phyloP scores from a whole-genome alignment of 75 land plant species.

The Cupressus sempervirens region DNA sequence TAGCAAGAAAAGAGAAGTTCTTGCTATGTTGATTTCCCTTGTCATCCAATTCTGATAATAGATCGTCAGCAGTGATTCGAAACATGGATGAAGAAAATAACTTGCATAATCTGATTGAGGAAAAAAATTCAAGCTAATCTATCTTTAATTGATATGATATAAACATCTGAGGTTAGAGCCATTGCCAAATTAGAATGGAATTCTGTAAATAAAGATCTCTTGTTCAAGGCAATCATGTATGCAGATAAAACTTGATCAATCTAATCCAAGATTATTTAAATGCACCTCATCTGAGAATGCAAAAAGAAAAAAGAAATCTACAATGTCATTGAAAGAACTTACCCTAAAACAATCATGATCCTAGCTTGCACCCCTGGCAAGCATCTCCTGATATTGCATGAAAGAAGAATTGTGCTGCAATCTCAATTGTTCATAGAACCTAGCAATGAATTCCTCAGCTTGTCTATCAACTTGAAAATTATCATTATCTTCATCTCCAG shows the following conservation, averaged over 20 bases:
- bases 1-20: no score
- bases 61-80: no score
- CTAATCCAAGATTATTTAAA: background rate
- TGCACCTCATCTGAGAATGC: background rate
- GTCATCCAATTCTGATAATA: no score
- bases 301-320: background rate
- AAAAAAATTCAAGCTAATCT: no score
- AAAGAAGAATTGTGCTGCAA: constrained; percentile 21
- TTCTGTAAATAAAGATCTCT: no score
- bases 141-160: no score
- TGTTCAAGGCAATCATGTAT: background rate
- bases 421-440: constrained; percentile 48
- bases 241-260: background rate
- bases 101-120: no score
- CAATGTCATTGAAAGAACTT: background rate
- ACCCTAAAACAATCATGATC: background rate
- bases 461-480: constrained; percentile 27
- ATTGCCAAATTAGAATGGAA: no score
- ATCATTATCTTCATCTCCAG: constrained; percentile 19
- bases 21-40: no score
- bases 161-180: no score
- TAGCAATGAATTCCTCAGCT: constrained; percentile 58
- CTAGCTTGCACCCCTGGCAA: constrained; percentile 6
- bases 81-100: no score
- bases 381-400: constrained; percentile 16